Percentiles rank a stretch among this genome's conserved stretches.
These are phyloP conservation scores for Uronychia binucleata DNA, from an alignment of 73 alveolate species.

Conservation along the genomic window DNA sequence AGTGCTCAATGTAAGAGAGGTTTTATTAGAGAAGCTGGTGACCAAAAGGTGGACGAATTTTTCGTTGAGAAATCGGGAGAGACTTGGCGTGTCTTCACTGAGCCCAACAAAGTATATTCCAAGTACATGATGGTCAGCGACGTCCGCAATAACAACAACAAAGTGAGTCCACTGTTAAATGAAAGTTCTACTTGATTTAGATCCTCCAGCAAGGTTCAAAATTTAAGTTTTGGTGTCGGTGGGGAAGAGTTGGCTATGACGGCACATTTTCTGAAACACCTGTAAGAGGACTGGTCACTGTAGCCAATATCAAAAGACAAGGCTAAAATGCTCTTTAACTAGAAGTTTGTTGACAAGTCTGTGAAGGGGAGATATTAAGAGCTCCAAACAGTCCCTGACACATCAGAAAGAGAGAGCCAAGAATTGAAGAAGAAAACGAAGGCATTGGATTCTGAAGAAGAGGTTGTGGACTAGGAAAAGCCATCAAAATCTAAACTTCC, in stretches of 20 bases:
- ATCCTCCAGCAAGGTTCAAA: constrained; percentile 11
- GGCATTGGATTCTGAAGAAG: background rate
- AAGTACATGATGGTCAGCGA: constrained; percentile 53
- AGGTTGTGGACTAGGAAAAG: background rate
- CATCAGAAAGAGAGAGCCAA: background rate
- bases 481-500: background rate
- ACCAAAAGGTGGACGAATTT: background rate
- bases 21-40: too few species aligned
- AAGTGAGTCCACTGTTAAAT: background rate
- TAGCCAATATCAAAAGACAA: background rate
- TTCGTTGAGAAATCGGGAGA: background rate
- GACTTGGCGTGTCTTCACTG: background rate
- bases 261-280: constrained; percentile 6
- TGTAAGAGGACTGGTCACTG: background rate
- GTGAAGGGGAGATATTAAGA: background rate
- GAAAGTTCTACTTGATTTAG: constrained; percentile 37
- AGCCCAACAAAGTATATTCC: background rate
- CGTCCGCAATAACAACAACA: constrained; percentile 53
- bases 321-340: background rate
- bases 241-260: constrained; percentile 66
- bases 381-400: background rate
- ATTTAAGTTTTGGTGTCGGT: constrained; percentile 44
- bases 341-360: background rate
- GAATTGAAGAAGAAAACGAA: background rate
- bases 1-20: too few species aligned